These are phyloP conservation scores for Calcarisporium arbuscula DNA, from an alignment of 2,329 filamentous ascomycete species.

Conservation along the genomic window DNA sequence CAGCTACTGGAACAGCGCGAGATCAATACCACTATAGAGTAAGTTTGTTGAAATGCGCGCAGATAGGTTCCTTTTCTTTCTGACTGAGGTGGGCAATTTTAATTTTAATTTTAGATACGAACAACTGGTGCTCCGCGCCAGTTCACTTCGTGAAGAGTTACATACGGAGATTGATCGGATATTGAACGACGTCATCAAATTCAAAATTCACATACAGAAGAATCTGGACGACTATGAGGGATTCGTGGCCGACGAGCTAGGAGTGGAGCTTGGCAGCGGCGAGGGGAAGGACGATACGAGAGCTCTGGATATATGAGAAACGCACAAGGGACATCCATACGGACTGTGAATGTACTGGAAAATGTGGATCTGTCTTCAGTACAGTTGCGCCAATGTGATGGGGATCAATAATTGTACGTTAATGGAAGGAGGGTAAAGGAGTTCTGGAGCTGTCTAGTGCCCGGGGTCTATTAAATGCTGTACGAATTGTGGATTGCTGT, in stretches of 20 bases:
- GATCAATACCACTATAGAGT: constrained; percentile 96
- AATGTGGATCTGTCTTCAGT: no score
- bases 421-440: no score
- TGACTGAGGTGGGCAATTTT: no score
- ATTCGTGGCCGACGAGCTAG: constrained; percentile 90
- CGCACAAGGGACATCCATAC: no score
- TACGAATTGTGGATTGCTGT: no score
- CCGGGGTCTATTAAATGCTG: no score
- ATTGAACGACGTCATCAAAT: constrained; percentile 94
- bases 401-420: no score
- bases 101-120: constrained; percentile 62
- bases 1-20: constrained; percentile 90
- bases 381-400: no score
- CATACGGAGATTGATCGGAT: constrained; percentile 95
- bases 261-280: constrained; percentile 69
- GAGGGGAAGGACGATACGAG: constrained; percentile 49
- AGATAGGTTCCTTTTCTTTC: background rate
- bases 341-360: no score
- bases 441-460: no score
- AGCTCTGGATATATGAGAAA: constrained; percentile 25
- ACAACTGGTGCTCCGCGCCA: constrained; percentile 78
- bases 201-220: constrained; percentile 96
- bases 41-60: constrained; percentile 34
- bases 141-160: constrained; percentile 86
- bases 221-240: constrained; percentile 88